Evolutionary conservation across 2,329 filamentous ascomycete species (phyloP).

Genomic region (Diaporthe humulicola): DNA sequence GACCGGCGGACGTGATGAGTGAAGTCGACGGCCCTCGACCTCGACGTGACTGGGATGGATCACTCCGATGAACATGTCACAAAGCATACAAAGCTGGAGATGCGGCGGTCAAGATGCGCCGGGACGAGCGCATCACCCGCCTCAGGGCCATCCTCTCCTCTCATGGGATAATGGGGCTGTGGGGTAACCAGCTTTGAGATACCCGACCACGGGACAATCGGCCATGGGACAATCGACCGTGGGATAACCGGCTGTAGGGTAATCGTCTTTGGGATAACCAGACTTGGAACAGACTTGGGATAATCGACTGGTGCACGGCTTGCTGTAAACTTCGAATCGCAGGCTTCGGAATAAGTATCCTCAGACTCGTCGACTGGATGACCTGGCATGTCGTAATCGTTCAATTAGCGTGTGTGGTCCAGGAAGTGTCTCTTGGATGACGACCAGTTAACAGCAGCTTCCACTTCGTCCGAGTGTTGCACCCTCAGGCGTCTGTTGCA

Average conservation of each 20-base stretch:
- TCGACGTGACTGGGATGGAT: neutral
- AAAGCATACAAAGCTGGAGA: neutral
- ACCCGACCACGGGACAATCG: neutral
- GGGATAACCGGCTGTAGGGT: neutral
- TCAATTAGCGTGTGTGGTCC: neutral
- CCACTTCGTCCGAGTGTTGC: fast-evolving
- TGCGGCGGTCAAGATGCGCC: neutral
- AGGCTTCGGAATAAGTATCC: neutral
- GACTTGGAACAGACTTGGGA: too few species aligned
- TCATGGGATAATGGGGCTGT: neutral
- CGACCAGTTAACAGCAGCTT: neutral
- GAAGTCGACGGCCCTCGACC: neutral
- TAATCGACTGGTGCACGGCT: neutral
- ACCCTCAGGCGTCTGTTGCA: too few species aligned
- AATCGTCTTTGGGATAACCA: neutral
- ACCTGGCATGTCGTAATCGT: too few species aligned
- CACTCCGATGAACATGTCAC: neutral
- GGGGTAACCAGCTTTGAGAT: neutral
- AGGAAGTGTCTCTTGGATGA: neutral
- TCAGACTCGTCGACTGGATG: neutral
- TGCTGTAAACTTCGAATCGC: too few species aligned
- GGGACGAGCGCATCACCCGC: neutral
- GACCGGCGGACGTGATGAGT: neutral
- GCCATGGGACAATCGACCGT: neutral
- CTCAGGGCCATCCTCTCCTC: neutral